Percentiles rank a stretch among this genome's conserved stretches.
Conservation (phyloP, 73 alveolate species). For the Durusdinium trenchii region DNA sequence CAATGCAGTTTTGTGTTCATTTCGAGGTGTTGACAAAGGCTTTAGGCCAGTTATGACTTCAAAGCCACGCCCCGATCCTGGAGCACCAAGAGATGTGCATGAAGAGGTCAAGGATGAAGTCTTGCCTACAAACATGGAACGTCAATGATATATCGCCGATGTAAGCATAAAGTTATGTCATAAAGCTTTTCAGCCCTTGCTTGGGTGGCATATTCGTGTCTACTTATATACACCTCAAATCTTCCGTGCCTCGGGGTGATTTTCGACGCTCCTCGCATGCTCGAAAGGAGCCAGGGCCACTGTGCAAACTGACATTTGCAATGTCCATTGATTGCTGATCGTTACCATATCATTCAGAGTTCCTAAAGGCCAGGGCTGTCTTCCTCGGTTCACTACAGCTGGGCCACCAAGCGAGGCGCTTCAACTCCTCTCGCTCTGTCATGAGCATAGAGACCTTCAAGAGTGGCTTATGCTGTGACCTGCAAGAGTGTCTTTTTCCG, state of each 20-base stretch:
- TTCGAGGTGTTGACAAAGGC: not conserved
- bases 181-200: not conserved
- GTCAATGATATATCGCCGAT: too few species aligned
- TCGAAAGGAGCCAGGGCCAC: too few species aligned
- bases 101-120: constrained; percentile 41
- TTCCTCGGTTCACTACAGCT: not conserved
- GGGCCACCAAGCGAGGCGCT: not conserved
- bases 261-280: constrained; percentile 40
- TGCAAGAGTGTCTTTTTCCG: too few species aligned
- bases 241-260: constrained; percentile 38
- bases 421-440: constrained; percentile 41
- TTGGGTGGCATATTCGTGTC: too few species aligned
- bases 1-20: too few species aligned
- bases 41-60: not conserved
- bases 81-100: constrained; percentile 51
- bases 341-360: too few species aligned
- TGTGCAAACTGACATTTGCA: too few species aligned
- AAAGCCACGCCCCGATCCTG: not conserved
- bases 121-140: not conserved
- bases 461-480: not conserved
- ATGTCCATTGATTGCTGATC: too few species aligned
- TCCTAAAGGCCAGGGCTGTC: too few species aligned
- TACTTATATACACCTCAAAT: too few species aligned
- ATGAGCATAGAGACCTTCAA: constrained; percentile 47
- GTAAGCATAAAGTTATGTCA: too few species aligned